Percentiles rank a stretch among this genome's conserved stretches.
These are phyloP conservation scores for Lichtheimia ramosa DNA, from an alignment of 371 early-diverging fungal species.

Conservation along the genomic window DNA sequence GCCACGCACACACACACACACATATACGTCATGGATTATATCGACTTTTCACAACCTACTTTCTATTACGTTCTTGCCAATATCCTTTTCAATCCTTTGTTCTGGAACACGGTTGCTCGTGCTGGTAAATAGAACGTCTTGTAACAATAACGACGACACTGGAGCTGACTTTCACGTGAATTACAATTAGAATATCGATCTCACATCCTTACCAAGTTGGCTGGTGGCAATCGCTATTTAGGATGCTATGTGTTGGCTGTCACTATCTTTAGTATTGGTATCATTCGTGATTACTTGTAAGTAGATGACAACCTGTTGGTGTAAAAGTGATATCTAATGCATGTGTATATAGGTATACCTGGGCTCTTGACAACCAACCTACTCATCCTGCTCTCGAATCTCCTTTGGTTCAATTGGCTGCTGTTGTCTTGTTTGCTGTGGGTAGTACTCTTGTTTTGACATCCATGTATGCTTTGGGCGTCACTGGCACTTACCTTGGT, in stretches of 20 bases:
- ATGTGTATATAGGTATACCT: constrained; percentile 49
- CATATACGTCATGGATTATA: constrained; percentile 16
- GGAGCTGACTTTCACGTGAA: neutral
- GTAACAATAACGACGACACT: neutral
- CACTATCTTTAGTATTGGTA: constrained; percentile 80
- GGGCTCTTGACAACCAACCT: constrained; percentile 73
- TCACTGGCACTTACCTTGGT: constrained; percentile 91
- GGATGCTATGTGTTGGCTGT: constrained; percentile 84
- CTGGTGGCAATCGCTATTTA: constrained; percentile 62
- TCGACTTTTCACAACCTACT: constrained; percentile 68
- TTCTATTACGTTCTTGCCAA: constrained; percentile 68
- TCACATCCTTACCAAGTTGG: constrained; percentile 70
- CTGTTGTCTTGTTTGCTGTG: constrained; percentile 51
- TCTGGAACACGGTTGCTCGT: constrained; percentile 90
- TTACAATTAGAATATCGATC: constrained; percentile 66
- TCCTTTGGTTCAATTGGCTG: constrained; percentile 44
- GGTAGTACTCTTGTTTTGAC: constrained; percentile 83
- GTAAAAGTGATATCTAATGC: neutral
- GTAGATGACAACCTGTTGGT: constrained; percentile 8
- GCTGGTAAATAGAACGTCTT: constrained; percentile 45
- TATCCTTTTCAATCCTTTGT: constrained; percentile 86
- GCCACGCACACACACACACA: neutral
- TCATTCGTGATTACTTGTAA: constrained; percentile 82
- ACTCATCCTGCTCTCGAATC: constrained; percentile 49
- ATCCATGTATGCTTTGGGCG: constrained; percentile 85